Conservation (phyloP, 352 stramenopile genomes). For the Globisporangium carolinianum region DNA sequence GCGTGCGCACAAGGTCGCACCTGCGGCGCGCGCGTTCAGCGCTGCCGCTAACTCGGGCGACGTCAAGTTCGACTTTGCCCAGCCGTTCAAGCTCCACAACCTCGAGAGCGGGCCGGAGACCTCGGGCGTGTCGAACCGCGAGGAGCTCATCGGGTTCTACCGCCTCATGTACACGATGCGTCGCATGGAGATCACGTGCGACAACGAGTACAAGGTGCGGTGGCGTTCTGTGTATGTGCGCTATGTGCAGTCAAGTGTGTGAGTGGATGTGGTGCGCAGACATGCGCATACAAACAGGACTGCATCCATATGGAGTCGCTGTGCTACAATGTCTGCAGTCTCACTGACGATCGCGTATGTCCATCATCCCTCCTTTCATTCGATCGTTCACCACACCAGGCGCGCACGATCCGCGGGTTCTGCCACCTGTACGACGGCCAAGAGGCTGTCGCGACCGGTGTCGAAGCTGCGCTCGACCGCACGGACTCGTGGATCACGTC, state of each 20-base stretch:
- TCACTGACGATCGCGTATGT: no score
- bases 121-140: conserved; percentile 84
- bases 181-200: conserved; percentile 99
- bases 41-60: conserved; percentile 34
- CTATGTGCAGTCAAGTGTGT: no score
- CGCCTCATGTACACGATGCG: conserved; percentile 99
- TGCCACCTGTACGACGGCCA: conserved; percentile 99
- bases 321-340: no score
- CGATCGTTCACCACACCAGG: no score
- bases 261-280: no score
- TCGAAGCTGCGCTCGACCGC: conserved; percentile 92
- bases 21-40: conserved; percentile 45
- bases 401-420: conserved; percentile 97
- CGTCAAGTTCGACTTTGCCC: conserved; percentile 62
- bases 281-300: no score
- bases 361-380: no score
- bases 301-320: no score
- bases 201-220: conserved; percentile 98
- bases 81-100: conserved; percentile 77
- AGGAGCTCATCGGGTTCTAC: conserved; percentile 96
- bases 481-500: conserved; percentile 98
- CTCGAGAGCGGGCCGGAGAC: conserved; percentile 64
- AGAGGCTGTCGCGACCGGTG: conserved; percentile 97
- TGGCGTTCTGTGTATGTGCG: no score
- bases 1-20: conserved; percentile 17